Evolutionary conservation across 2,329 filamentous ascomycete species (phyloP).

Genomic region (Pleomassaria siparia): DNA sequence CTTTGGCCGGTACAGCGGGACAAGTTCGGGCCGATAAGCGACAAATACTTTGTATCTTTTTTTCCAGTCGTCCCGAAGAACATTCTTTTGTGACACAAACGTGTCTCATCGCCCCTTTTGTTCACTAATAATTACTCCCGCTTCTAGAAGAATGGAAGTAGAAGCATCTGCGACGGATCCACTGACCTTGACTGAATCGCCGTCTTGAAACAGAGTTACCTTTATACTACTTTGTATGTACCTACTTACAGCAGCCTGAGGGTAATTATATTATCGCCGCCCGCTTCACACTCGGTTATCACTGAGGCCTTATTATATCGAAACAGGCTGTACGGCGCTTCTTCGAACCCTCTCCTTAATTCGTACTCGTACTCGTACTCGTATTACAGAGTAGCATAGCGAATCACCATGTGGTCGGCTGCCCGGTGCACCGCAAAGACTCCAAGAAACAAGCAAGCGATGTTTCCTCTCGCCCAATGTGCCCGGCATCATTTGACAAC

Average conservation of each 20-base stretch:
- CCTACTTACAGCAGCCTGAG: background rate
- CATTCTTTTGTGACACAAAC: background rate
- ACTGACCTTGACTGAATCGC: conserved; percentile 9
- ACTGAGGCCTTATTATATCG: background rate
- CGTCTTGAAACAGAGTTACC: conserved; percentile 19
- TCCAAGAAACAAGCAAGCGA: background rate
- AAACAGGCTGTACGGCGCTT: background rate
- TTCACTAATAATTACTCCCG: conserved; percentile 4
- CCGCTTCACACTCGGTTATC: background rate
- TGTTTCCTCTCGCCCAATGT: background rate
- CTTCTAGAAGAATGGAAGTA: conserved; percentile 13
- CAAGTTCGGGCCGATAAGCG: conserved; percentile 8
- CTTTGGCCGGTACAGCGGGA: no score
- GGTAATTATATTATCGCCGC: background rate
- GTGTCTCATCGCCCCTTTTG: conserved; percentile 5
- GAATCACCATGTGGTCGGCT: background rate
- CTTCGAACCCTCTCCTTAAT: no score
- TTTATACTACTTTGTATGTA: no score
- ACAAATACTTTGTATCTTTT: background rate
- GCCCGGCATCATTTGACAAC: background rate
- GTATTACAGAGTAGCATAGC: background rate
- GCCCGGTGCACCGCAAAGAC: background rate
- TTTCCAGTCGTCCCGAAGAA: background rate
- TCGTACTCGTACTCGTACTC: background rate
- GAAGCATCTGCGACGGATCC: background rate